These are phyloP conservation scores for Bromus sterilis DNA, from an alignment of 176 grass and related monocot species.

Conservation along the genomic window DNA sequence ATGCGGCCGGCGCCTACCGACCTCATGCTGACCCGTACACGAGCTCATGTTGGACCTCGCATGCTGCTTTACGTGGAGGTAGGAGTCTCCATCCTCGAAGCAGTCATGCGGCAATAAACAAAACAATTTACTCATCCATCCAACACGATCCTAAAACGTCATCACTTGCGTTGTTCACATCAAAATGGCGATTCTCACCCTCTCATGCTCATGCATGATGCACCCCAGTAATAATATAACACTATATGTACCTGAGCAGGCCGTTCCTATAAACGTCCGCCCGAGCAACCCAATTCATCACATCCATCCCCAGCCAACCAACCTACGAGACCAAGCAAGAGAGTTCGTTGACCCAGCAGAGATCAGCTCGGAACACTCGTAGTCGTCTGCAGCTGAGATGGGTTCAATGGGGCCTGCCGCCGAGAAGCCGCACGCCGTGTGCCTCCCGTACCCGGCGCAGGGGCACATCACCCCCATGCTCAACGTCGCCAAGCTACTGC, in stretches of 20 bases:
- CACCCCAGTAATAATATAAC: no score
- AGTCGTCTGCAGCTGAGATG: background rate
- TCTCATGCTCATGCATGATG: no score
- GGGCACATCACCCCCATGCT: conserved; percentile 80
- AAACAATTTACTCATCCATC: background rate
- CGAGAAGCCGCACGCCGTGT: conserved; percentile 49
- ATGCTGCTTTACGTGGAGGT: background rate
- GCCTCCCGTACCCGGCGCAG: conserved; percentile 68
- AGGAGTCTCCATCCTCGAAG: background rate
- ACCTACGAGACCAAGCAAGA: background rate
- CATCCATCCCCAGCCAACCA: background rate
- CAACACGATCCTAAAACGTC: background rate
- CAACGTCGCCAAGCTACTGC: conserved; percentile 66
- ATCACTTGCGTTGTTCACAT: background rate
- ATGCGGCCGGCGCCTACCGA: background rate
- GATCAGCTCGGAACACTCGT: no score
- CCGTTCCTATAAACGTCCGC: background rate
- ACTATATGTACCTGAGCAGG: no score
- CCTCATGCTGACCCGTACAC: background rate
- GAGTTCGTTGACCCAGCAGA: background rate
- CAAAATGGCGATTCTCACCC: background rate
- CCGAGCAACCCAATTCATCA: background rate
- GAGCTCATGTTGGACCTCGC: no score
- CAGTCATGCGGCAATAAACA: background rate
- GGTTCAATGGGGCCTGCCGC: conserved; percentile 18